Evolutionary conservation across 1,284 basidiomycete genomes (phyloP).

Genomic region (Ceratobasidium sp.): DNA sequence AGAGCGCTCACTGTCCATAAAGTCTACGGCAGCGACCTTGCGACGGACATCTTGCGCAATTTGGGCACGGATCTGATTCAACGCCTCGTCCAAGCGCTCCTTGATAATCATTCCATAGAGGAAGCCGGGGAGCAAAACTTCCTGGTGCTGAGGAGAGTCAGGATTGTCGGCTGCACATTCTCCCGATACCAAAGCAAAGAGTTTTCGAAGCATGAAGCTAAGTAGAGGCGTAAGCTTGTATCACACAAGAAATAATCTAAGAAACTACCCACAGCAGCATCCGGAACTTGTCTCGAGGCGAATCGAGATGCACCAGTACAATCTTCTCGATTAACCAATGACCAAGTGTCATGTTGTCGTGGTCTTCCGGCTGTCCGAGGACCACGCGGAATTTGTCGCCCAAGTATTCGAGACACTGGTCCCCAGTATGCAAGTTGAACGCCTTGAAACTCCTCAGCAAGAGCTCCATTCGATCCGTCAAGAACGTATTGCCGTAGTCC

Average conservation of each 20-base stretch:
- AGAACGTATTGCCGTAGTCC: constrained; percentile 96
- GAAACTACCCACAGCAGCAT: constrained; percentile 90
- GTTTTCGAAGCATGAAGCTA: constrained; percentile 97
- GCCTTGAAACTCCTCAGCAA: constrained; percentile 96
- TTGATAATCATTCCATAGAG: constrained; percentile 98
- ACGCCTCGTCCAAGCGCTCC: constrained; percentile 91
- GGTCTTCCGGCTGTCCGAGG: constrained; percentile 90
- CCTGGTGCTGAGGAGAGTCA: constrained; percentile 98
- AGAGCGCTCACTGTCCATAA: constrained; percentile 74
- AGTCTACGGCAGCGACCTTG: constrained; percentile 77
- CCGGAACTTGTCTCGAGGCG: constrained; percentile 93
- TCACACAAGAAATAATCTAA: constrained; percentile 40
- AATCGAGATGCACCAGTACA: constrained; percentile 88
- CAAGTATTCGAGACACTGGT: constrained; percentile 95
- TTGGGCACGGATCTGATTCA: constrained; percentile 76
- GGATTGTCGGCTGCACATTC: constrained; percentile 95
- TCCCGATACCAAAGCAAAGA: constrained; percentile 91
- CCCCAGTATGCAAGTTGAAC: constrained; percentile 87
- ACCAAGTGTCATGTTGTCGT: constrained; percentile 85
- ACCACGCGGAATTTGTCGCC: constrained; percentile 98
- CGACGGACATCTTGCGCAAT: constrained; percentile 79
- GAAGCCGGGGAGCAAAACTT: constrained; percentile 92
- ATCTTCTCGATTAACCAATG: constrained; percentile 85
- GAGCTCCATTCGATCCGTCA: constrained; percentile 98
- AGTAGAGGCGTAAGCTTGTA: background rate